These are phyloP conservation scores for Pleurotus djamor DNA, from an alignment of 768 basidiomycete species.

Conservation along the genomic window DNA sequence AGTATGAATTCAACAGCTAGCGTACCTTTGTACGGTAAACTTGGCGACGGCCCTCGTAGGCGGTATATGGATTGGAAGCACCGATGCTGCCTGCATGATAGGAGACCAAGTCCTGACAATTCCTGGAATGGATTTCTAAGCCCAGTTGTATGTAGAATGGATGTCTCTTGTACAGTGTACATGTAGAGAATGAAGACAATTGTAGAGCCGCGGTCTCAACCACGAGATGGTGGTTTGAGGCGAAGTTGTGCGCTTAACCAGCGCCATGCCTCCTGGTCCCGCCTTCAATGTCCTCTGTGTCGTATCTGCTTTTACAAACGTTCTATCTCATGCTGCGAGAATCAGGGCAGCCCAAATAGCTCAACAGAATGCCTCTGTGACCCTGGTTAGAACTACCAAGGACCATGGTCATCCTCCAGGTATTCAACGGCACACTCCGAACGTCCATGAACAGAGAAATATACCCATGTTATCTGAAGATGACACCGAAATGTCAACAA, in stretches of 20 bases:
- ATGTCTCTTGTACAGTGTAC: too few relatives aligned
- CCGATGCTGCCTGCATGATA: neutral
- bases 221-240: neutral
- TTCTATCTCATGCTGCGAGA: constrained; percentile 60
- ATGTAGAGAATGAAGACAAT: too few relatives aligned
- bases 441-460: too few relatives aligned
- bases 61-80: neutral
- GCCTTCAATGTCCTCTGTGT: constrained; percentile 75
- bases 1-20: too few relatives aligned
- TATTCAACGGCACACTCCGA: too few relatives aligned
- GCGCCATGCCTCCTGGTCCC: constrained; percentile 63
- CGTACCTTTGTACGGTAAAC: constrained; percentile 1
- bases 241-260: constrained; percentile 4
- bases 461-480: too few relatives aligned
- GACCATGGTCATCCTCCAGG: too few relatives aligned
- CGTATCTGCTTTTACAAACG: constrained; percentile 54
- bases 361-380: constrained; percentile 13
- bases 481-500: too few relatives aligned
- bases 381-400: neutral
- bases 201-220: too few relatives aligned
- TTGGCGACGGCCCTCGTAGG: neutral
- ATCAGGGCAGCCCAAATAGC: constrained; percentile 47
- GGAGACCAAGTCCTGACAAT: neutral
- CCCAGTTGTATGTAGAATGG: too few relatives aligned
- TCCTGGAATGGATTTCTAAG: too few relatives aligned